phyloP scores from a whole-genome alignment of 2,329 filamentous ascomycete species.

The Pyrenophora teres region DNA sequence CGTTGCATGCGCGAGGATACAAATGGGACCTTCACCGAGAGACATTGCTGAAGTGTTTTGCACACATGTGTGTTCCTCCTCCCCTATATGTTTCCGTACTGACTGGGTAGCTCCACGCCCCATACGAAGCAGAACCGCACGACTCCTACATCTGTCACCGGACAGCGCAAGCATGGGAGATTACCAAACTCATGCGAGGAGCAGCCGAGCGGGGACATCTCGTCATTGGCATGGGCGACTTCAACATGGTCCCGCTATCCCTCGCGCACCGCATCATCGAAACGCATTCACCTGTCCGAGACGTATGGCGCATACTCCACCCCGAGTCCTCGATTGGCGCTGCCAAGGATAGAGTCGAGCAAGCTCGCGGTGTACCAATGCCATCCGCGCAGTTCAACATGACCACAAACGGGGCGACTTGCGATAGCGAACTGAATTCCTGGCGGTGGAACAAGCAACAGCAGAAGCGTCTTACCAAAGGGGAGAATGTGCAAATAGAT shows the following conservation, averaged over 20 bases:
- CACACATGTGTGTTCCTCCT: slow-evolving; percentile 67
- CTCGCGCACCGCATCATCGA: slow-evolving; percentile 83
- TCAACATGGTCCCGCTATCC: slow-evolving; percentile 92
- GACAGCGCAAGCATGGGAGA: slow-evolving; percentile 92
- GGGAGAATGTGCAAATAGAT: slow-evolving; percentile 67
- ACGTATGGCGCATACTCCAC: slow-evolving; percentile 83
- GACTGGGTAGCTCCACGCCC: slow-evolving; percentile 71
- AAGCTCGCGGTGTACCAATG: slow-evolving; percentile 66
- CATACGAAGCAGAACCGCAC: slow-evolving; percentile 77
- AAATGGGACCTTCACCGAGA: slow-evolving; percentile 66
- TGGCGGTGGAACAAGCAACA: slow-evolving; percentile 84
- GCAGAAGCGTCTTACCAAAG: slow-evolving; percentile 69
- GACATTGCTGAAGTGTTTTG: slow-evolving; percentile 88
- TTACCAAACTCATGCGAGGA: slow-evolving; percentile 83
- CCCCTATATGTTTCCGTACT: slow-evolving; percentile 19
- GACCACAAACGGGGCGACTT: slow-evolving; percentile 80
- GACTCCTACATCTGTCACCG: slow-evolving; percentile 91
- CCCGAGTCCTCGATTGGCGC: slow-evolving; percentile 82
- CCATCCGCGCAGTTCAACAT: slow-evolving; percentile 82
- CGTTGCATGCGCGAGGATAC: slow-evolving; percentile 79
- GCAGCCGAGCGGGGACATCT: slow-evolving; percentile 81
- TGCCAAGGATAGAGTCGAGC: slow-evolving; percentile 69
- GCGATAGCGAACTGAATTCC: slow-evolving; percentile 84
- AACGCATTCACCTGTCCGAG: slow-evolving; percentile 74
- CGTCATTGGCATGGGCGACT: slow-evolving; percentile 86